Percentiles rank a stretch among this genome's conserved stretches.
Conservation (phyloP, 2,329 filamentous ascomycete species). For the Dothiorella sarmentorum region DNA sequence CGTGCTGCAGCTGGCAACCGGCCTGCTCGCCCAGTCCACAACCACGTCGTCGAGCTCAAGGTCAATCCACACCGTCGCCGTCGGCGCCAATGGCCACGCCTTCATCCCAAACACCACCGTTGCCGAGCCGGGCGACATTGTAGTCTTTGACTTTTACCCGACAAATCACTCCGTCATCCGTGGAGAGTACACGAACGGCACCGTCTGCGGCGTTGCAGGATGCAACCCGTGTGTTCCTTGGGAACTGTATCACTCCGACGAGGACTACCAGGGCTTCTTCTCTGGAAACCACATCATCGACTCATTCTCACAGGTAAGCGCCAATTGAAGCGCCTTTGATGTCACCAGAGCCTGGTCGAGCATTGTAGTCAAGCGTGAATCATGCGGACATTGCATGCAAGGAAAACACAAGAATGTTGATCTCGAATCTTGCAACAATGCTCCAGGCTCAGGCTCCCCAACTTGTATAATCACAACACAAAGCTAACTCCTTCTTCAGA, state of each 20-base stretch:
- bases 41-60: background rate
- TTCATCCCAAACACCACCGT: slow-evolving; percentile 36
- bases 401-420: too few relatives aligned
- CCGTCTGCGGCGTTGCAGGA: background rate
- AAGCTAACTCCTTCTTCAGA: background rate
- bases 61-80: slow-evolving; percentile 34
- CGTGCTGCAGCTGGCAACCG: background rate
- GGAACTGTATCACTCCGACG: slow-evolving; percentile 27
- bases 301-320: slow-evolving; percentile 29
- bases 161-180: slow-evolving; percentile 44
- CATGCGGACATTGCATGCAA: too few relatives aligned
- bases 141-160: slow-evolving; percentile 40
- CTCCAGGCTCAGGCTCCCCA: too few relatives aligned
- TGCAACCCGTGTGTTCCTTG: slow-evolving; percentile 41
- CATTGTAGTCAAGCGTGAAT: too few relatives aligned
- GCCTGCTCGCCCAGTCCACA: background rate
- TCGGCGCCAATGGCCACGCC: slow-evolving; percentile 32
- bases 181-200: slow-evolving; percentile 32
- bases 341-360: too few relatives aligned
- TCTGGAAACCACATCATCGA: slow-evolving; percentile 29
- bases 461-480: background rate
- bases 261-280: slow-evolving; percentile 31
- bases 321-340: too few relatives aligned
- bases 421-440: too few relatives aligned
- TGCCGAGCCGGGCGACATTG: slow-evolving; percentile 38